phyloP scores from a whole-genome alignment of 208 protist species.

The Crithidia sp. region DNA sequence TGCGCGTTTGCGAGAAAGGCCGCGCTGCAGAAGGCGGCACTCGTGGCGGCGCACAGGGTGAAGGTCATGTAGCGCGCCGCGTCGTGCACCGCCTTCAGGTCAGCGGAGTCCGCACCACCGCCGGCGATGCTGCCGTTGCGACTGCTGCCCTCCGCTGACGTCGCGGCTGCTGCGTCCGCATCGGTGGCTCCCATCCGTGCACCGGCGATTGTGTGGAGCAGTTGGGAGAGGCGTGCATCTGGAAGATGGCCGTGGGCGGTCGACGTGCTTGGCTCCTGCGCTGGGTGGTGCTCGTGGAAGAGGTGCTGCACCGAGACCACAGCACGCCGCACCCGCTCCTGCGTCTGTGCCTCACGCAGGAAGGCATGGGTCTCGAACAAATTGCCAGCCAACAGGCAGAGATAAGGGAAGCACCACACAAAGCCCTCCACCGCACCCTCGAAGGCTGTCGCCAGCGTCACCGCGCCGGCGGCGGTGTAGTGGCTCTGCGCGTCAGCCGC shows the following conservation, averaged over 20 bases:
- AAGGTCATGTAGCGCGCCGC: slow-evolving; percentile 61
- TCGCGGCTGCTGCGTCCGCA: neutral
- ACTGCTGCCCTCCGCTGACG: neutral
- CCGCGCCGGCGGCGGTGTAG: slow-evolving; percentile 2
- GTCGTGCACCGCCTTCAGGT: slow-evolving; percentile 28
- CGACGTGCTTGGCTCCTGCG: no score
- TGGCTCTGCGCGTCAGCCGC: slow-evolving; percentile 8
- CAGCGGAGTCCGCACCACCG: neutral
- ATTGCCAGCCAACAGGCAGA: slow-evolving; percentile 53
- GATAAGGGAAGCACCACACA: slow-evolving; percentile 43
- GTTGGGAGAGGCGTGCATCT: neutral
- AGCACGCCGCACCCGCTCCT: slow-evolving; percentile 29
- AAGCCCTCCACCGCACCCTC: slow-evolving; percentile 60
- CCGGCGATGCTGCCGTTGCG: neutral
- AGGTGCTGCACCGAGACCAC: slow-evolving; percentile 26
- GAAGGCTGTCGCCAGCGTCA: slow-evolving; percentile 28
- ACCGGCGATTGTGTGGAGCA: slow-evolving; percentile 29
- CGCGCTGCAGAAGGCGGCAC: slow-evolving; percentile 49
- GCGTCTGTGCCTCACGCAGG: slow-evolving; percentile 14
- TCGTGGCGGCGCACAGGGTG: slow-evolving; percentile 46
- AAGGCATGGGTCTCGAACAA: slow-evolving; percentile 54
- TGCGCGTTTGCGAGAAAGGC: slow-evolving; percentile 49
- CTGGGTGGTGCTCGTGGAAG: slow-evolving; percentile 13
- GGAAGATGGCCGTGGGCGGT: no score
- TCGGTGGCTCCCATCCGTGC: neutral